Evolutionary conservation across 1,139 yeast genomes (phyloP), one percentile per base, ranked within the genome.

Genomic region (Lodderomyces orthopsilosis): DNA sequence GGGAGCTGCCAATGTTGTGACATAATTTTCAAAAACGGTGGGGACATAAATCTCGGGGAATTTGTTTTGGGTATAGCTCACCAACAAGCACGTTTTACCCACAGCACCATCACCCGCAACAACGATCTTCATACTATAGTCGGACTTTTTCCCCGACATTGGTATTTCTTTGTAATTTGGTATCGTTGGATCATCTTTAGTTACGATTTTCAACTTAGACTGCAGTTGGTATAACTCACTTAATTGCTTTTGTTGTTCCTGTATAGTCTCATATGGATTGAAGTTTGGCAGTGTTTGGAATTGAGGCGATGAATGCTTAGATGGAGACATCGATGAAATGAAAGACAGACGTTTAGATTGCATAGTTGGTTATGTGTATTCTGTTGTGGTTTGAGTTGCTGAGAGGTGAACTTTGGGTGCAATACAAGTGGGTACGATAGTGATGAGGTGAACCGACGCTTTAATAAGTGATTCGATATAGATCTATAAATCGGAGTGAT

Each of bases 101-200:
- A 96, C 87, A 12, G 94, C 95, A 52, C 95, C 95, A 61, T 91
- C 98, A 4, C 98, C 98, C 4, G 91, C 96, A 18, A 89, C 91
- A 17, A 90, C 93, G 21, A 87, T 66, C 56, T 87, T 86, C 64
- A 81, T 70, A 50, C 74, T 72, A 47, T 74, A 62, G 40, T 60
- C 50, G 8, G 36, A 38, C 40, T 74, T 62, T 41, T 63, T 61
- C 38, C 61, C 56, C 51, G 65, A 60, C 34, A 58, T 54, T 12
- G 58, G 52, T 42, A 63, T 68, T 47, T 69, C 63, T 14, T 59
- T 58, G 52, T 65, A 73, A 40, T 63, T 45, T 14, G 77, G 77
- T 24, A 70, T 63, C 18, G 58, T 49, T 2, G 77, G 75, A 47
- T 67, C 70, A 46, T 70, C 71, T 43, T 68, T 55, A 37, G 70